phyloP scores from a whole-genome alignment of 1,284 basidiomycete species.

The Irpex sp. region DNA sequence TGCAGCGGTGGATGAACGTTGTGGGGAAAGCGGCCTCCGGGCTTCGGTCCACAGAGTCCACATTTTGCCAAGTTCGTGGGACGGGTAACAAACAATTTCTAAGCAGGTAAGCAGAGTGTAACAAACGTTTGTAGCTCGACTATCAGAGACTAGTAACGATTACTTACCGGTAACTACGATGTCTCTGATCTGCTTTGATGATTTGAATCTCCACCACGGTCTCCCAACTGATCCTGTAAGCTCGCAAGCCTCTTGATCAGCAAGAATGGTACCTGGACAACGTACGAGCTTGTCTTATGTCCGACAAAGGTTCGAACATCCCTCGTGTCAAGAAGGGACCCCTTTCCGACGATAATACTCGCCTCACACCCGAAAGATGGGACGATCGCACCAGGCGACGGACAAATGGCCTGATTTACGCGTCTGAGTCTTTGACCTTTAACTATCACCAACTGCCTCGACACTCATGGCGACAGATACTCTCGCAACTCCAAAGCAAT shows the following conservation, averaged over 20 bases:
- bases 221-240: neutral
- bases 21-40: neutral
- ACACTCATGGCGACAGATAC: neutral
- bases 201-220: neutral
- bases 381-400: neutral
- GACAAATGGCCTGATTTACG: constrained; percentile 1
- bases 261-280: neutral
- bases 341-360: neutral
- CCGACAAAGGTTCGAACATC: neutral
- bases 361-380: neutral
- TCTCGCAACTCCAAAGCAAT: neutral
- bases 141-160: neutral
- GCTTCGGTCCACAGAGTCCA: neutral
- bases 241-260: neutral
- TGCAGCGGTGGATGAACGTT: neutral
- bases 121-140: neutral
- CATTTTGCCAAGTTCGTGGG: neutral
- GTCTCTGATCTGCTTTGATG: neutral
- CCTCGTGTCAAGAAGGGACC: neutral
- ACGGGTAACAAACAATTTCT: neutral
- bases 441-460: neutral
- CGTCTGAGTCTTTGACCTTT: neutral
- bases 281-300: neutral
- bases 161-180: neutral
- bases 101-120: neutral